Base-by-base conservation (phyloP, 139 green algal genomes). In the Nannochloris sp. region DNA sequence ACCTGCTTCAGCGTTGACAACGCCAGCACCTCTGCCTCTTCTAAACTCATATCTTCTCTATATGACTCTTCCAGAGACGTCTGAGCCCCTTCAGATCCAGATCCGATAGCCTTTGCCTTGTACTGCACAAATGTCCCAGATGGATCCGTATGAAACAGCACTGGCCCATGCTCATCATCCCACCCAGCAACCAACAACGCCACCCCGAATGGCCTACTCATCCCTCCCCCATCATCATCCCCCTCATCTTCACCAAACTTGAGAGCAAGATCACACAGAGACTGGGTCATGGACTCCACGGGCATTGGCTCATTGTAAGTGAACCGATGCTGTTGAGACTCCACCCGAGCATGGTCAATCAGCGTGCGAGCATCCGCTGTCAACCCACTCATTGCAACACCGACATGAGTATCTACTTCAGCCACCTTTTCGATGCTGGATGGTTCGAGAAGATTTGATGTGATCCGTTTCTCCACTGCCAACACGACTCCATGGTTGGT, bases 241-340 rank as follows among this genome's bases (percentile, higher is more conserved):
- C 95, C 90, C 7, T 84, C 83, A 50, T 93, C 92, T 62, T 98
- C 93, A 7, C 93, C 94, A 79, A 99, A 99, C 2, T 75, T 78
- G 44, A 98, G 75, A 5, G 93, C 88, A 36, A 99, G 71, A 68
- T 97, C 94, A 70, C 90, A 98, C 61, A 99, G 71, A 10, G 83
- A 87, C 68, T 85, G 78, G 7, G 91, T 97, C 55, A 82, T 83
- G 0, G 82, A 92, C 72, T 97, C 88, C 15, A 97, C 72, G 1
- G 89, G 86, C 87, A 99, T 98, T 11, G 88, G 76, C 76, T 99
- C 94, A 71, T 97, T 95, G 78, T 97, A 99, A 1, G 86, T 93
- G 79, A 98, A 99, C 8, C 85, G 72, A 66, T 98, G 92, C 78
- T 93, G 83, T 86, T 97, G 90, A 8, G 87, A 89, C 58, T 97